Conservation (phyloP, 495 filamentous ascomycete species). For the Cercophora samala region DNA sequence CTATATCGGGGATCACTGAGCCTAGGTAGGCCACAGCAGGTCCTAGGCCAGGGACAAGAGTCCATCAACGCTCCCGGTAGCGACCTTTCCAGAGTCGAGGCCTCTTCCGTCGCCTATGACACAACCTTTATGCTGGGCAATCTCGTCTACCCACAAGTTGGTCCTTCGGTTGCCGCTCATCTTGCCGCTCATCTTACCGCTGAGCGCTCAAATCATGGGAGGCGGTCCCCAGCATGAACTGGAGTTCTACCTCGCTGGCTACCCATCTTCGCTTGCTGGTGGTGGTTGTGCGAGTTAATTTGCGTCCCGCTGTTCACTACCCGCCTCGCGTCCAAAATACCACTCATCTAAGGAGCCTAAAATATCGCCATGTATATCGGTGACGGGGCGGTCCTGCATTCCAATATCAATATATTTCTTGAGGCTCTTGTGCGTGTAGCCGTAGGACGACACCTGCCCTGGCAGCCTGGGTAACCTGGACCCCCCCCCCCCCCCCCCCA, state of each 20-base stretch:
- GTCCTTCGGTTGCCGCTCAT: not conserved
- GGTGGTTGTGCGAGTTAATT: slow-evolving; percentile 3
- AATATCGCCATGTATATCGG: slow-evolving; percentile 10
- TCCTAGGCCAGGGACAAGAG: not conserved
- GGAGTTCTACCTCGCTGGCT: not conserved
- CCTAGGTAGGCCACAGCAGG: not conserved
- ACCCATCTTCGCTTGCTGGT: not conserved
- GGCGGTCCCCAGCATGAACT: not conserved
- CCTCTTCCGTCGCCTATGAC: not conserved
- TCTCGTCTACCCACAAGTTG: not conserved
- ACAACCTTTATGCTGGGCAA: slow-evolving; percentile 1
- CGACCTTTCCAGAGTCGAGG: not conserved
- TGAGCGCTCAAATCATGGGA: not conserved
- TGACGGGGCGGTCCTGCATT: slow-evolving; percentile 6
- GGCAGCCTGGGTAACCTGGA: no score
- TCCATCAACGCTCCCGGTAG: not conserved
- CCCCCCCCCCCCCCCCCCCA: no score
- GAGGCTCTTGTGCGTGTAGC: slow-evolving; percentile 1
- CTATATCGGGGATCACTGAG: not conserved
- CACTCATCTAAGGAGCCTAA: slow-evolving; percentile 6
- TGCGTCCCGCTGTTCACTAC: slow-evolving; percentile 6
- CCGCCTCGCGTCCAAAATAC: not conserved
- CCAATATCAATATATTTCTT: not conserved
- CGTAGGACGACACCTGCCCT: not conserved
- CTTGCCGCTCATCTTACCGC: slow-evolving; percentile 5